Conservation (phyloP, 2,329 filamentous ascomycete species). For the Rhynchosporium agropyri region DNA sequence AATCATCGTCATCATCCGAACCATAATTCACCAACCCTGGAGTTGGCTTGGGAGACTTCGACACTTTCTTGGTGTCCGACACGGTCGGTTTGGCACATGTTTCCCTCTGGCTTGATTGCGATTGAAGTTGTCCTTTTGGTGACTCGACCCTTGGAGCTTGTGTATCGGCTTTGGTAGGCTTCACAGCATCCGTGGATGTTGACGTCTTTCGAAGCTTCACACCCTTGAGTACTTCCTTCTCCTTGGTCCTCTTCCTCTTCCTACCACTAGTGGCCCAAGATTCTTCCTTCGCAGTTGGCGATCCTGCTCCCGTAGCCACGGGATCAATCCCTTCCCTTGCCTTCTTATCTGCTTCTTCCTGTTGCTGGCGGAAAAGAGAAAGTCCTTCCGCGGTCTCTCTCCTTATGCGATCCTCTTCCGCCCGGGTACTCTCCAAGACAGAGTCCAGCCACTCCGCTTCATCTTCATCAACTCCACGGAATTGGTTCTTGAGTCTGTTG, state of each 20-base stretch:
- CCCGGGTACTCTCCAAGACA: slow-evolving; percentile 52
- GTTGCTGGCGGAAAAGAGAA: slow-evolving; percentile 56
- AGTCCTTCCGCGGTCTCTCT: slow-evolving; percentile 61
- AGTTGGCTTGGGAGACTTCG: slow-evolving; percentile 34
- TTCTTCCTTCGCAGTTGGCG: slow-evolving; percentile 37
- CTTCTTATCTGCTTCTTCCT: slow-evolving; percentile 45
- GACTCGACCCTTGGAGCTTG: slow-evolving; percentile 10
- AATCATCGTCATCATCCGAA: slow-evolving; percentile 55
- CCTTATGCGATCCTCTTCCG: slow-evolving; percentile 57
- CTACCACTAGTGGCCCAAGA: slow-evolving; percentile 44
- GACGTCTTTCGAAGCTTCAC: slow-evolving; percentile 41
- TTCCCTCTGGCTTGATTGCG: background rate
- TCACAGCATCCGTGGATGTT: slow-evolving; percentile 25
- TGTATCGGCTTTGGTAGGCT: slow-evolving; percentile 14
- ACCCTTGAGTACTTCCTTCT: slow-evolving; percentile 44
- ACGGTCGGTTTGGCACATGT: background rate
- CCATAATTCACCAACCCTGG: slow-evolving; percentile 57
- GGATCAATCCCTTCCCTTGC: slow-evolving; percentile 31
- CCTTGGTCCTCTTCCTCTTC: slow-evolving; percentile 47
- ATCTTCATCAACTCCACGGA: slow-evolving; percentile 75
- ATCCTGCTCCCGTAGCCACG: slow-evolving; percentile 27
- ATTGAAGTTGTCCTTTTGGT: slow-evolving; percentile 7
- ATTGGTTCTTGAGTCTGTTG: slow-evolving; percentile 72
- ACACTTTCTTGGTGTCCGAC: slow-evolving; percentile 12
- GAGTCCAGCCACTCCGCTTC: slow-evolving; percentile 75